phyloP scores from a whole-genome alignment of 1,284 basidiomycete species.

The Leccinum laetum region DNA sequence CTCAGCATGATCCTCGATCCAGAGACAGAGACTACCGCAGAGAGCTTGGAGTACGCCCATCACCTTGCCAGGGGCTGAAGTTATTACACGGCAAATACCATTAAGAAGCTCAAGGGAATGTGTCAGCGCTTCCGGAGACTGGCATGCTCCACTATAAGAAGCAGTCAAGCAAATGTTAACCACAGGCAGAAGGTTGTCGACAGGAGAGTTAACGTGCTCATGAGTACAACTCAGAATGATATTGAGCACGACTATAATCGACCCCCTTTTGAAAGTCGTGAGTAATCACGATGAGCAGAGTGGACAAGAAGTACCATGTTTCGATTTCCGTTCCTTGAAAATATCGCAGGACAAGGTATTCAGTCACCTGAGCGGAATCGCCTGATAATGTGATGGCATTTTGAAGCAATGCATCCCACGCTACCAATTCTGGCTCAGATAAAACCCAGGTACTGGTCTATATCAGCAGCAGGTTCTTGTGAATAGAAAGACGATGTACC shows the following conservation, averaged over 20 bases:
- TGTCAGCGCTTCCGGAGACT: conserved; percentile 25
- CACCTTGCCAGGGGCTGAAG: conserved; percentile 22
- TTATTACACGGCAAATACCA: conserved; percentile 35
- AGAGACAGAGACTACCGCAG: conserved; percentile 42
- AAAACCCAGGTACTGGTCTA: conserved; percentile 42
- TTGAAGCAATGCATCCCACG: conserved; percentile 38
- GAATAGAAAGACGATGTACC: conserved; percentile 34
- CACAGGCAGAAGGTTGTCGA: conserved; percentile 15
- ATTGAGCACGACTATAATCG: conserved; percentile 19
- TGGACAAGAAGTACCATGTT: conserved; percentile 21
- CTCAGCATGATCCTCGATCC: conserved; percentile 50
- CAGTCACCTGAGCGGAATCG: conserved; percentile 19
- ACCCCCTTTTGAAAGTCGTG: conserved; percentile 21
- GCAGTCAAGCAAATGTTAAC: conserved; percentile 33
- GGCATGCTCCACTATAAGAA: conserved; percentile 34
- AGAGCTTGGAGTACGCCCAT: conserved; percentile 36
- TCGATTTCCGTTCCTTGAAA: conserved; percentile 22
- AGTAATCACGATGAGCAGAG: neutral
- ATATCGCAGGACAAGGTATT: conserved; percentile 22
- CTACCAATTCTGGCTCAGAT: conserved; percentile 36
- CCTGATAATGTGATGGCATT: conserved; percentile 25
- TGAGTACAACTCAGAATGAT: conserved; percentile 16
- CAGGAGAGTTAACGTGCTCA: conserved; percentile 11
- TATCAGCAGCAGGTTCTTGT: conserved; percentile 8
- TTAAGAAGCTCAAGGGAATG: conserved; percentile 38